These are phyloP conservation scores for Puccinia polysora DNA, from an alignment of 1,284 basidiomycete genomes.

Conservation along the genomic window DNA sequence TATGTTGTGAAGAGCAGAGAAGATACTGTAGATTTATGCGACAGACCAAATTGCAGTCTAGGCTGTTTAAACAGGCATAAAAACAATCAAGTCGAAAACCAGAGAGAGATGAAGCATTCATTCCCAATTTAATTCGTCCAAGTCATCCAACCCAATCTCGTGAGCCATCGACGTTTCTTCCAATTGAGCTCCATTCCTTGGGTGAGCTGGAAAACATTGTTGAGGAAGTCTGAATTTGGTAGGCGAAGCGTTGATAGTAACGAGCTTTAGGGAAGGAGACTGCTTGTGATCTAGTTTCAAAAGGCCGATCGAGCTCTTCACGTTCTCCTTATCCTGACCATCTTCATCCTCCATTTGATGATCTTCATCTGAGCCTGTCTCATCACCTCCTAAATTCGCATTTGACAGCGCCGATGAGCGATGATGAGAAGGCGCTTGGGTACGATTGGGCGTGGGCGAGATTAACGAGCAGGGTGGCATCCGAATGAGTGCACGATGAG, in stretches of 20 bases:
- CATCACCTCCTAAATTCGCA: neutral
- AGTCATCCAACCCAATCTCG: constrained; percentile 4
- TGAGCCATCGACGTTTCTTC: neutral
- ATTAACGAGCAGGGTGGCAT: neutral
- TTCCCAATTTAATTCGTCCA: constrained; percentile 23
- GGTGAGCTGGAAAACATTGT: neutral
- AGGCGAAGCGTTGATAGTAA: neutral
- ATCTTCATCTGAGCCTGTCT: neutral
- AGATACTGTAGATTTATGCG: no score
- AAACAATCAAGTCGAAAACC: no score
- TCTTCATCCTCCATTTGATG: neutral
- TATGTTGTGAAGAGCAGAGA: no score
- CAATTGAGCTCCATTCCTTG: neutral
- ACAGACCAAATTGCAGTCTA: no score
- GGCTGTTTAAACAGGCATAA: no score
- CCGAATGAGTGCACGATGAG: neutral
- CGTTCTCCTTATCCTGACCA: constrained; percentile 15
- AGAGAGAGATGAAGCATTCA: neutral
- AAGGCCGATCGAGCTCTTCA: neutral
- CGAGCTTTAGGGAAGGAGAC: neutral
- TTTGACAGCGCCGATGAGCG: neutral
- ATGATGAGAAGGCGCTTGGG: constrained; percentile 6
- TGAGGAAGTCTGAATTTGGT: neutral
- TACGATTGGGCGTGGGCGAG: constrained; percentile 14
- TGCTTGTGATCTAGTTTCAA: neutral